These are phyloP conservation scores for Didymella lethalis DNA, from an alignment of 2,329 filamentous ascomycete genomes.

Conservation along the genomic window DNA sequence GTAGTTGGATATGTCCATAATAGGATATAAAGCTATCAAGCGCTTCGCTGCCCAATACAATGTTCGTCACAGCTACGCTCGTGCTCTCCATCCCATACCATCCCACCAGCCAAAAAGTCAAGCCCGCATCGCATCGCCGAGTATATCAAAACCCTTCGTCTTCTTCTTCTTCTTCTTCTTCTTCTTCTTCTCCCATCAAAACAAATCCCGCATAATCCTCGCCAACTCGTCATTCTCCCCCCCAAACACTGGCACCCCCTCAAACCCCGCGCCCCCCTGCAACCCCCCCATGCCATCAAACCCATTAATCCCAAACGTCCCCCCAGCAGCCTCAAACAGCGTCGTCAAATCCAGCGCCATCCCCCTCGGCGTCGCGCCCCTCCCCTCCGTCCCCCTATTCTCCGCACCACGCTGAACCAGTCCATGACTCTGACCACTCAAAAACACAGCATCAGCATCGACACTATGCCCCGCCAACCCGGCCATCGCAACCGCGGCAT, in stretches of 20 bases:
- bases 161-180: no score
- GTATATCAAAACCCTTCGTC: no score
- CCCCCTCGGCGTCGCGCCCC: slow-evolving; percentile 54
- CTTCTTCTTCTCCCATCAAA: slow-evolving; percentile 34
- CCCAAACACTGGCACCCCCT: slow-evolving; percentile 54
- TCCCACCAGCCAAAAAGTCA: no score
- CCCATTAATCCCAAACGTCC: slow-evolving; percentile 45
- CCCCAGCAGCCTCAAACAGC: slow-evolving; percentile 69
- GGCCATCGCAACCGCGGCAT: slow-evolving; percentile 71
- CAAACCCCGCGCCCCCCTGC: neutral
- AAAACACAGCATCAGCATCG: slow-evolving; percentile 55
- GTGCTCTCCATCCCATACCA: no score
- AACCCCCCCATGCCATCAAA: slow-evolving; percentile 37
- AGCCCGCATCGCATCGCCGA: no score
- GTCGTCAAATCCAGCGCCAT: slow-evolving; percentile 70
- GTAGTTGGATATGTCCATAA: no score
- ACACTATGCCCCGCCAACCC: slow-evolving; percentile 69
- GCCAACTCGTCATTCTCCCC: slow-evolving; percentile 68
- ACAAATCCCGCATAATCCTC: slow-evolving; percentile 66
- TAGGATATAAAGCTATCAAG: no score
- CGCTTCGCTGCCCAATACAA: no score
- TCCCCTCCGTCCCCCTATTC: no score
- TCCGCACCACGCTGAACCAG: no score
- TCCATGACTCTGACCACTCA: no score
- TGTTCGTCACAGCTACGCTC: no score